A percentile compares a stretch with the other conserved stretches of the same genome.
phyloP scores from a whole-genome alignment of 2,329 filamentous ascomycete species.

The Fusarium falciforme region DNA sequence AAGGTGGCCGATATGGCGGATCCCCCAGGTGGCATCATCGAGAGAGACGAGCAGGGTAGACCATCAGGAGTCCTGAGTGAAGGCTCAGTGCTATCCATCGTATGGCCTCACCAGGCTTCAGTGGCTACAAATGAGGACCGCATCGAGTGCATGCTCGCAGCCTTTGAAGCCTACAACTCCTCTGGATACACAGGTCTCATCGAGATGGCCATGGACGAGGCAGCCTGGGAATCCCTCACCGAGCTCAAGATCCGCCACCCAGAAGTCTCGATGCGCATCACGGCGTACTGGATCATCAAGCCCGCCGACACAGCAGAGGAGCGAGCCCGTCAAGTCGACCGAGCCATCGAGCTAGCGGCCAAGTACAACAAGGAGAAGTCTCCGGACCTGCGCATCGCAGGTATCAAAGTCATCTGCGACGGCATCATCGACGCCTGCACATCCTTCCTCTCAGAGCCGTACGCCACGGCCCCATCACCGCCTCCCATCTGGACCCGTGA shows the following conservation, averaged over 20 bases:
- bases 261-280: slow-evolving; percentile 56
- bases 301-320: slow-evolving; percentile 55
- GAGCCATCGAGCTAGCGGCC: slow-evolving; percentile 58
- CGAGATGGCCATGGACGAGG: slow-evolving; percentile 72
- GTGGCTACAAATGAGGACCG: slow-evolving; percentile 61
- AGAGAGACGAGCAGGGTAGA: slow-evolving; percentile 60
- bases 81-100: slow-evolving; percentile 62
- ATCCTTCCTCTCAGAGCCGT: slow-evolving; percentile 67
- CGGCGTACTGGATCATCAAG: slow-evolving; percentile 68
- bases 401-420: slow-evolving; percentile 73
- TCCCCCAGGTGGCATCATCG: slow-evolving; percentile 64
- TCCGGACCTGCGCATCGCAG: slow-evolving; percentile 62
- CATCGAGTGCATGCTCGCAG: slow-evolving; percentile 59
- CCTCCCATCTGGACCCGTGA: slow-evolving; percentile 66
- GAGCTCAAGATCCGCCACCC: slow-evolving; percentile 52
- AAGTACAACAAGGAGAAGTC: slow-evolving; percentile 50
- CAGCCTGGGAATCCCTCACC: slow-evolving; percentile 63
- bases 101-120: slow-evolving; percentile 65
- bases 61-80: slow-evolving; percentile 64
- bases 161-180: slow-evolving; percentile 61
- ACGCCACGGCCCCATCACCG: slow-evolving; percentile 56
- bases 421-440: slow-evolving; percentile 74
- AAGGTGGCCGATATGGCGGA: slow-evolving; percentile 57
- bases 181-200: slow-evolving; percentile 67
- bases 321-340: slow-evolving; percentile 60